These are phyloP conservation scores for Fonsecaea nubica DNA, from an alignment of 2,329 filamentous ascomycete genomes.

Conservation along the genomic window DNA sequence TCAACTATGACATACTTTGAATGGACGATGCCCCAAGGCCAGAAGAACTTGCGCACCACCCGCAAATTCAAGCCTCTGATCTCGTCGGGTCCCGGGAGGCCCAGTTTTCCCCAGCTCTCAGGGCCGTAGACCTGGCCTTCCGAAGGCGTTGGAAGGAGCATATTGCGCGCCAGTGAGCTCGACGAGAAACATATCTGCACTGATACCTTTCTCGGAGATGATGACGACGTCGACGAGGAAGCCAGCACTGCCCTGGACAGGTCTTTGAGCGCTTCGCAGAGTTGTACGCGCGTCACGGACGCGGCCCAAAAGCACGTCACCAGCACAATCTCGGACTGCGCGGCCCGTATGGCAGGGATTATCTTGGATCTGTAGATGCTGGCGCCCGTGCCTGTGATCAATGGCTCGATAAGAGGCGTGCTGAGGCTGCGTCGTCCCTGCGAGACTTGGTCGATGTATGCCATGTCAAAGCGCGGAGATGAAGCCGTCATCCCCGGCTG, in stretches of 20 bases:
- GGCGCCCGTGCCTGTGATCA: constrained; percentile 27
- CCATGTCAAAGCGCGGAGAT: constrained; percentile 4
- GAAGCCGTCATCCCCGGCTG: not conserved
- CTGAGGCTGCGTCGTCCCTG: constrained; percentile 16
- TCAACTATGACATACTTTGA: constrained; percentile 82
- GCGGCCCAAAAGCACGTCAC: constrained; percentile 84
- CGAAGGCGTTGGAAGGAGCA: constrained; percentile 71
- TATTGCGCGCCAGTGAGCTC: constrained; percentile 72
- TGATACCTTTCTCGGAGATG: constrained; percentile 53
- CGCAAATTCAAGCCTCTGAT: constrained; percentile 69
- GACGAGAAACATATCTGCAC: constrained; percentile 80
- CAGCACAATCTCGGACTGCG: constrained; percentile 71
- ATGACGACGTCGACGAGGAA: not conserved
- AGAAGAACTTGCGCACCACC: constrained; percentile 79
- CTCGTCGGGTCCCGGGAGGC: constrained; percentile 64
- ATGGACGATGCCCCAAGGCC: constrained; percentile 85
- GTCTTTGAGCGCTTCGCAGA: constrained; percentile 64
- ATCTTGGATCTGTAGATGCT: constrained; percentile 48
- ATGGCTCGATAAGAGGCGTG: not conserved
- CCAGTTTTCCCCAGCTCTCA: constrained; percentile 67
- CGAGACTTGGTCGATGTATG: constrained; percentile 17
- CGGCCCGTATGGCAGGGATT: constrained; percentile 66
- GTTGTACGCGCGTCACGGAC: constrained; percentile 65
- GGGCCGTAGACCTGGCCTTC: constrained; percentile 68
- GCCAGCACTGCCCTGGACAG: constrained; percentile 61